Evolutionary conservation across 179 eudicot genomes (phyloP), one percentile per base, ranked within the genome.

Genomic region (Heliamphora pulchella): DNA sequence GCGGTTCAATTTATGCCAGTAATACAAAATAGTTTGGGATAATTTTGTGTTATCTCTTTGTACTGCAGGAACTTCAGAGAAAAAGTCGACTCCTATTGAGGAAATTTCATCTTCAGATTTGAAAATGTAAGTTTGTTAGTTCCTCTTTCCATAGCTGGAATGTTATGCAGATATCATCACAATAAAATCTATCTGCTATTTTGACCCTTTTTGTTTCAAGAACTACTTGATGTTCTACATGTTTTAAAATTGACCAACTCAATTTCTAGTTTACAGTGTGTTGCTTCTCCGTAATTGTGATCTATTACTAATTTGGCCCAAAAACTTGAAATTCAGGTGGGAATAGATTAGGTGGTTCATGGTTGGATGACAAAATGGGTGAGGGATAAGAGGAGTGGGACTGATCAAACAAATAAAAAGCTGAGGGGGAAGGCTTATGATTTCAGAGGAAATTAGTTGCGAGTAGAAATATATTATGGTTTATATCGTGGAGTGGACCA

Each of bases 31-130:
- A 14, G 47, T 53, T 0, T 51, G 43, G 11, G 47, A 39, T 20
- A 54, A 77, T 58, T 77, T 58, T 77, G 51, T 41, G 72, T 61
- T 70, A 22, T 67, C 61, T 71, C 57, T 79, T 80, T 22, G 41
- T 57, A 71, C 71, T 85, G 87, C 90, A 94, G 98, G 88, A 84
- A 76, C 90, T 79, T 81, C 96, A 71, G 94, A 91, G 83, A 91
- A 86, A 71, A 88, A 87, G 83, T 58, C 84, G 71, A 80, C 80
- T 53, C 82, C 91, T 68, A 81, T 86, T 82, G 86, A 90, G 22
- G 96, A 91, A 72, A 81, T 89, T 74, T 75, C 90, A 64, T 88
- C 96, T 75, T 74, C 91, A 74, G 97, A 94, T 85, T 84, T 93
- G 82, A 91, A 92, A 86, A 89, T 92, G 97, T 92, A 80, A 87